Evolutionary conservation across 805 yeast genomes (phyloP).

Genomic region (Ogataea corticis): DNA sequence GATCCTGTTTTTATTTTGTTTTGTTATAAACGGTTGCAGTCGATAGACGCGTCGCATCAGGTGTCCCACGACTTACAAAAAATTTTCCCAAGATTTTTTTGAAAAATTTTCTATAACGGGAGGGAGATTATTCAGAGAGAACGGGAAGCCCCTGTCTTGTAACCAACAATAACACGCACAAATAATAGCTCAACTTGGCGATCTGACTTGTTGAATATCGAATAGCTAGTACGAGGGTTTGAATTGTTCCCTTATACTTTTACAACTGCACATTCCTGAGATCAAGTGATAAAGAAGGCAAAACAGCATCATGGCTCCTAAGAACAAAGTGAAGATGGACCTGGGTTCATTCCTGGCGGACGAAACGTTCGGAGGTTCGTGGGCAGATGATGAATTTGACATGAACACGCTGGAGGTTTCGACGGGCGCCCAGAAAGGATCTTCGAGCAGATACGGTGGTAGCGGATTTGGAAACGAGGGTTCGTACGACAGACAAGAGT

Average conservation of each 20-base stretch:
- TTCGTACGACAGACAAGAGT: conserved; percentile 60
- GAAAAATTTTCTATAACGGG: conserved; percentile 4
- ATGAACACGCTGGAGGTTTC: conserved; percentile 34
- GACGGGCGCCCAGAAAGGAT: conserved; percentile 10
- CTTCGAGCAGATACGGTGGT: conserved; percentile 17
- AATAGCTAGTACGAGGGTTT: not conserved
- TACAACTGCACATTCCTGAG: not conserved
- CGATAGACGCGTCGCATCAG: not conserved
- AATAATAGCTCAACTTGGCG: not conserved
- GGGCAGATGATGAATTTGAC: conserved; percentile 87
- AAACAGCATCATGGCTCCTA: conserved; percentile 53
- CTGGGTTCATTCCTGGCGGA: conserved; percentile 82
- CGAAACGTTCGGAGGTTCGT: conserved; percentile 69
- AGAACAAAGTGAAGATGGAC: conserved; percentile 70
- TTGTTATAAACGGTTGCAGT: not conserved
- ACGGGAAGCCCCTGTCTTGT: not conserved
- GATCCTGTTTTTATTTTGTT: no score
- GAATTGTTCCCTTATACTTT: no score
- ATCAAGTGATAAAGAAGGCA: conserved; percentile 7
- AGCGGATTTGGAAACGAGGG: conserved; percentile 26
- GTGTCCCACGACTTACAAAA: not conserved
- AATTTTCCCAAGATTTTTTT: not conserved
- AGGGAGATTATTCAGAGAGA: not conserved
- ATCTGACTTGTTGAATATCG: not conserved
- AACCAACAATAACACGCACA: no score